phyloP scores from a whole-genome alignment of 2,329 filamentous ascomycete genomes.

The Tolypocladium album region DNA sequence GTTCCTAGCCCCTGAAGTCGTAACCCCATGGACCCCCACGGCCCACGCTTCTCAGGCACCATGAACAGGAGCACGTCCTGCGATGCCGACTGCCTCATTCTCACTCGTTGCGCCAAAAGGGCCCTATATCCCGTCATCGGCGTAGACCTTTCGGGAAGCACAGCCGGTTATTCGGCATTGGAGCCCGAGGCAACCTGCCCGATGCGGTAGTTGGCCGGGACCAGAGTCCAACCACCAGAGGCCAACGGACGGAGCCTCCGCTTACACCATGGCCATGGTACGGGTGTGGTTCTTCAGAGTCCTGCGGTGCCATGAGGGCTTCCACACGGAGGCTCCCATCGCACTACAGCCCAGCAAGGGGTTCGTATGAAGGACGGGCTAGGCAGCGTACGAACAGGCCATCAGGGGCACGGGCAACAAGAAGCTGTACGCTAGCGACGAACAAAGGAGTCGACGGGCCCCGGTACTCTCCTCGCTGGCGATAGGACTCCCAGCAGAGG shows the following conservation, averaged over 20 bases:
- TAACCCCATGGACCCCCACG: background rate
- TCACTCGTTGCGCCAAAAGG: background rate
- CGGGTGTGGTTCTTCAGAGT: background rate
- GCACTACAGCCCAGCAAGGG: slow-evolving; percentile 10
- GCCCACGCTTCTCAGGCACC: background rate
- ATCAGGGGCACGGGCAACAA: background rate
- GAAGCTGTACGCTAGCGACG: background rate
- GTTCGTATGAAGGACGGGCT: background rate
- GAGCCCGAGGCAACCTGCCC: background rate
- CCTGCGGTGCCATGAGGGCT: slow-evolving; percentile 22
- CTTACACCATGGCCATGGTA: background rate
- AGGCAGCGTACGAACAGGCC: background rate
- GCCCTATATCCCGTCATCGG: background rate
- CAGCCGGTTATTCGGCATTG: background rate
- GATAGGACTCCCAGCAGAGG: background rate
- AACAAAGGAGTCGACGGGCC: background rate
- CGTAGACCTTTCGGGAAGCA: background rate
- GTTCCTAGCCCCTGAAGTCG: background rate
- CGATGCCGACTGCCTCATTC: background rate
- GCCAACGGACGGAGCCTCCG: background rate
- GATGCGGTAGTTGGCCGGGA: background rate
- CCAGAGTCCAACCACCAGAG: background rate
- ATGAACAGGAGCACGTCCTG: background rate
- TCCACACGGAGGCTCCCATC: slow-evolving; percentile 35
- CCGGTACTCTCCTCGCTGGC: background rate